These are phyloP conservation scores for Lanmaoa pseudosensibilis DNA, from an alignment of 768 basidiomycete genomes.

Conservation along the genomic window DNA sequence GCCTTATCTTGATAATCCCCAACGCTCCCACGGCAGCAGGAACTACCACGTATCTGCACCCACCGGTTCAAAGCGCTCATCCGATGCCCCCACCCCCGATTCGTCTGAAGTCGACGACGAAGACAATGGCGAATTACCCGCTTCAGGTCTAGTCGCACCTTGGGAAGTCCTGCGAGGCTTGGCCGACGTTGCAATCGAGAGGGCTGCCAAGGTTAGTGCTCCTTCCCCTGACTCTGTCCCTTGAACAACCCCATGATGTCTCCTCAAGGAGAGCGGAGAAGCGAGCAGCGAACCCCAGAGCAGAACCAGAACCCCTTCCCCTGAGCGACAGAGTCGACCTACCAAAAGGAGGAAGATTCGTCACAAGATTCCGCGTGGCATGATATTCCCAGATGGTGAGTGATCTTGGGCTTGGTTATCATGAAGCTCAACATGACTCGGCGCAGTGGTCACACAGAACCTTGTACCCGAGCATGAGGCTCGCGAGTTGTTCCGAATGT, in stretches of 20 bases:
- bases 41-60: conserved; percentile 32
- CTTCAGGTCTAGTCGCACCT: conserved; percentile 79
- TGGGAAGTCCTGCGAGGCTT: conserved; percentile 82
- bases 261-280: conserved; percentile 69
- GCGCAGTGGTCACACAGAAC: conserved; percentile 77
- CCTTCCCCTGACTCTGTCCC: not conserved
- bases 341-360: conserved; percentile 70
- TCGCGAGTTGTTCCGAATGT: conserved; percentile 85
- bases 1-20: conserved; percentile 51
- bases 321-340: conserved; percentile 67
- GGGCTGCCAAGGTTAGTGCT: conserved; percentile 66
- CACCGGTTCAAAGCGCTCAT: conserved; percentile 60
- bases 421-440: conserved; percentile 1
- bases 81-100: conserved; percentile 73
- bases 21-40: conserved; percentile 29
- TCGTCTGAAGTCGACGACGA: conserved; percentile 86
- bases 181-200: conserved; percentile 78
- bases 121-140: conserved; percentile 76
- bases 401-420: not conserved
- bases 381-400: conserved; percentile 78
- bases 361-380: conserved; percentile 55
- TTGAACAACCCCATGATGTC: conserved; percentile 10
- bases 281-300: conserved; percentile 69
- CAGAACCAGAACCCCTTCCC: conserved; percentile 70
- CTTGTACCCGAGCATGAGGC: conserved; percentile 82